Percentiles rank a stretch among this genome's conserved stretches.
Conservation (phyloP, 305 asterid species). For the Nicotiana rustica region DNA sequence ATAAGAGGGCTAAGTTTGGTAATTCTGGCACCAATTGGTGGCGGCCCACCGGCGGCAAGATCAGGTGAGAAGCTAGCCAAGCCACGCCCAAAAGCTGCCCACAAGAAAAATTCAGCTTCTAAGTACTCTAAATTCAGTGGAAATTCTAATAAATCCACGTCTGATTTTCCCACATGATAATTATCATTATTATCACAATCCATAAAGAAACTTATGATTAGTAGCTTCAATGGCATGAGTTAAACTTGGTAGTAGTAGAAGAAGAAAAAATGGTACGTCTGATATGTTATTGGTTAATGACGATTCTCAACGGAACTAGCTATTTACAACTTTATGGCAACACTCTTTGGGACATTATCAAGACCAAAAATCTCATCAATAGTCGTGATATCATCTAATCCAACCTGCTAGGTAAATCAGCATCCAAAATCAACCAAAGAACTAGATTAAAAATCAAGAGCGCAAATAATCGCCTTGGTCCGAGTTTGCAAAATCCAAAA, state of each 20-base stretch:
- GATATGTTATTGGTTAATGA: too few relatives aligned
- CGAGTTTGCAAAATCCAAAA: too few relatives aligned
- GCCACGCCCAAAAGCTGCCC: slow-evolving; percentile 69
- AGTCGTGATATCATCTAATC: too few relatives aligned
- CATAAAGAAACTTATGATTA: neutral
- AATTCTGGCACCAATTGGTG: slow-evolving; percentile 58
- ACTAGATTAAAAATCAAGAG: too few relatives aligned
- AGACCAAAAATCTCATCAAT: too few relatives aligned
- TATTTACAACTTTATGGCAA: too few relatives aligned
- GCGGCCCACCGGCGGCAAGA: slow-evolving; percentile 68
- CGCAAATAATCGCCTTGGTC: too few relatives aligned
- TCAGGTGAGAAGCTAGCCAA: slow-evolving; percentile 60
- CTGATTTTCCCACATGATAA: slow-evolving; percentile 50
- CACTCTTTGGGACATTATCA: too few relatives aligned
- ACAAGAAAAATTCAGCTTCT: slow-evolving; percentile 86
- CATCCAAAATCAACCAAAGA: too few relatives aligned
- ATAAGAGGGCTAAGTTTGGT: slow-evolving; percentile 64
- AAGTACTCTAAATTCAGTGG: slow-evolving; percentile 76
- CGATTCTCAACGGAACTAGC: too few relatives aligned
- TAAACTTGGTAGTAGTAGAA: neutral
- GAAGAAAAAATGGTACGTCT: neutral
- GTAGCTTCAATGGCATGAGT: neutral
- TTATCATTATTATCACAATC: neutral
- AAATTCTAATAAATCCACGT: slow-evolving; percentile 64
- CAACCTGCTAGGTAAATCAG: too few relatives aligned